phyloP scores from a whole-genome alignment of 2,329 filamentous ascomycete genomes.

The Alternaria metachromatica region DNA sequence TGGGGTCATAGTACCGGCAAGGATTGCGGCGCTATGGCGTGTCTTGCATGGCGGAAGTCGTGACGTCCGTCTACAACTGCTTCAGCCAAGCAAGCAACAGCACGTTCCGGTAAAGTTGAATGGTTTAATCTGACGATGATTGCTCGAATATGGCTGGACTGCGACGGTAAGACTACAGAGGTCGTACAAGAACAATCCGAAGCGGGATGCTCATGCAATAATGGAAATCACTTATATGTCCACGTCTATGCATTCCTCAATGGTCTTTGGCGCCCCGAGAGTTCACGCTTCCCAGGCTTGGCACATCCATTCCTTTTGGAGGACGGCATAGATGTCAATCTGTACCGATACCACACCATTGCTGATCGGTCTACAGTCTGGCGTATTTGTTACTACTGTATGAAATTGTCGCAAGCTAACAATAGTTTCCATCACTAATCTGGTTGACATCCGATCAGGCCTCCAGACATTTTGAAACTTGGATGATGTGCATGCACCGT shows the following conservation, averaged over 20 bases:
- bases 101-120: neutral
- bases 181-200: neutral
- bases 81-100: neutral
- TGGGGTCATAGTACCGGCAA: conserved; percentile 20
- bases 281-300: neutral
- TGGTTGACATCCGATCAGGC: too few relatives aligned
- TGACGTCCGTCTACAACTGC: neutral
- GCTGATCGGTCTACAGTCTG: neutral
- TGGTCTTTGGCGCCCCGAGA: neutral
- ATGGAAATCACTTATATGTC: neutral
- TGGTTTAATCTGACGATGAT: neutral
- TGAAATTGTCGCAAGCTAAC: neutral
- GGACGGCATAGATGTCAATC: neutral
- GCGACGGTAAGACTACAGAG: neutral
- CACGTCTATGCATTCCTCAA: neutral
- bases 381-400: neutral
- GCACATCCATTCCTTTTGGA: neutral
- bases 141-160: neutral
- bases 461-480: neutral
- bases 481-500: neutral
- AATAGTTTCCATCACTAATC: neutral
- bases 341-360: neutral
- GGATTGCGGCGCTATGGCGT: neutral
- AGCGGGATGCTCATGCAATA: neutral
- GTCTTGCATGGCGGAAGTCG: conserved; percentile 1